A percentile compares a stretch with the other conserved stretches of the same genome.
phyloP scores from a whole-genome alignment of 1,284 basidiomycete genomes.

The Ceratobasidium sp. region DNA sequence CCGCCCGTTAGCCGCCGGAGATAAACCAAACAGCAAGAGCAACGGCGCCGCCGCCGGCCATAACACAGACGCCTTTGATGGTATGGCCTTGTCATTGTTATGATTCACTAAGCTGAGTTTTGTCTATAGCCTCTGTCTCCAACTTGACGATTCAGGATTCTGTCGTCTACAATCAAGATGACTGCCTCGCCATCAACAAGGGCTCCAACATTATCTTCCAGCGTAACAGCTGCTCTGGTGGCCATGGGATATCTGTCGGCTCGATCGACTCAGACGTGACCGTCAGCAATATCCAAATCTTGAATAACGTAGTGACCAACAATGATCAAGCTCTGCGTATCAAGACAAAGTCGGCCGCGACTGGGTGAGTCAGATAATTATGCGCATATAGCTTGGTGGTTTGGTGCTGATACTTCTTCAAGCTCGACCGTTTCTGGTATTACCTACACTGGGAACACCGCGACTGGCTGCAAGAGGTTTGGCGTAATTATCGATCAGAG shows the following conservation, averaged over 20 bases:
- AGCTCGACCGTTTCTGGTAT: slow-evolving; percentile 45
- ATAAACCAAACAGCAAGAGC: slow-evolving; percentile 35
- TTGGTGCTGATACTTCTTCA: neutral
- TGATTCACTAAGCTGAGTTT: neutral
- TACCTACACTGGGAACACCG: slow-evolving; percentile 39
- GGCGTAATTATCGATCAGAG: slow-evolving; percentile 42
- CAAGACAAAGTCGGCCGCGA: slow-evolving; percentile 45
- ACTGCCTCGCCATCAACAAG: slow-evolving; percentile 53
- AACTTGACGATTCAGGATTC: slow-evolving; percentile 42
- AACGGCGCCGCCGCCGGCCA: slow-evolving; percentile 34
- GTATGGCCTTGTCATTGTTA: neutral
- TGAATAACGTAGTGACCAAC: slow-evolving; percentile 46
- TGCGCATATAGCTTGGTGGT: neutral
- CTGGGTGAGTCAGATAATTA: slow-evolving; percentile 18
- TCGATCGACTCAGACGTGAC: slow-evolving; percentile 43
- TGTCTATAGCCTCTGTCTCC: slow-evolving; percentile 29
- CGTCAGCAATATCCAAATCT: slow-evolving; percentile 45
- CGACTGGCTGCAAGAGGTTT: slow-evolving; percentile 44
- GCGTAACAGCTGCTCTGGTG: slow-evolving; percentile 17
- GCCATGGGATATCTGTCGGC: slow-evolving; percentile 48
- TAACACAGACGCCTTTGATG: slow-evolving; percentile 45
- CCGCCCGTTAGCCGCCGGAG: slow-evolving; percentile 26
- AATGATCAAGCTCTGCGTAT: slow-evolving; percentile 48
- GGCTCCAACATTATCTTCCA: slow-evolving; percentile 48
- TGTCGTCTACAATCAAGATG: slow-evolving; percentile 52